phyloP scores from a whole-genome alignment of 192 early-diverging fungal species.

The Geranomyces michiganensis region DNA sequence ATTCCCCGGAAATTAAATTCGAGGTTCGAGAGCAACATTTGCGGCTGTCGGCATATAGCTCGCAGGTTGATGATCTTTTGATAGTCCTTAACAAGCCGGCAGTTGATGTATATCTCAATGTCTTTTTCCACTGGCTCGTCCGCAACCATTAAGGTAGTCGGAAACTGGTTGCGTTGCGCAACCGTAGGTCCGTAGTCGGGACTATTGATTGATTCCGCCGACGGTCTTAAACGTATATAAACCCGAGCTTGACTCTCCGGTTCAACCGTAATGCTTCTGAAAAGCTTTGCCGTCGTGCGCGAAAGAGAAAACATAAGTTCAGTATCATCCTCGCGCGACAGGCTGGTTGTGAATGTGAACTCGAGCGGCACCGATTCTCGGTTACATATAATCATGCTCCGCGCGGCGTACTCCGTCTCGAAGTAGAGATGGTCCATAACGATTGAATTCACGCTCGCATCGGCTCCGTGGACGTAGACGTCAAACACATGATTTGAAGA shows the following conservation, averaged over 20 bases:
- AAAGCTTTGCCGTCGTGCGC: slow-evolving; percentile 69
- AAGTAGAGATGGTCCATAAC: slow-evolving; percentile 74
- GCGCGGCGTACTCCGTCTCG: slow-evolving; percentile 70
- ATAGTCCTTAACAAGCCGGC: slow-evolving; percentile 79
- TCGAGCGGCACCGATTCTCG: slow-evolving; percentile 74
- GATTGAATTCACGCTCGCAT: slow-evolving; percentile 51
- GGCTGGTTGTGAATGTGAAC: slow-evolving; percentile 72
- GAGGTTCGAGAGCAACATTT: slow-evolving; percentile 43
- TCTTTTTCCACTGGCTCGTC: slow-evolving; percentile 65
- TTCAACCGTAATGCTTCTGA: slow-evolving; percentile 69
- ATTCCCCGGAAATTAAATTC: slow-evolving; percentile 42
- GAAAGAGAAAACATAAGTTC: slow-evolving; percentile 81
- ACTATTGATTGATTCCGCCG: slow-evolving; percentile 1
- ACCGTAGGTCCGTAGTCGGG: slow-evolving; percentile 8
- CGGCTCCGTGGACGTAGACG: slow-evolving; percentile 65
- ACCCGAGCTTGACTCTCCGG: slow-evolving; percentile 66
- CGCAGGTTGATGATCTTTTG: slow-evolving; percentile 68
- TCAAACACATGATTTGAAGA: slow-evolving; percentile 68
- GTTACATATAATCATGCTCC: slow-evolving; percentile 75
- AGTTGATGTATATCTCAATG: slow-evolving; percentile 77
- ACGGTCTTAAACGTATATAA: slow-evolving; percentile 68
- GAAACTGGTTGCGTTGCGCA: slow-evolving; percentile 3
- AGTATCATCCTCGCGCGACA: slow-evolving; percentile 61
- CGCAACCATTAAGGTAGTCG: slow-evolving; percentile 46
- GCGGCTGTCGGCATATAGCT: slow-evolving; percentile 64